Percentiles rank a stretch among this genome's conserved stretches.
Evolutionary conservation across 345 rosid genomes (phyloP).

Genomic region (Linum tenue): DNA sequence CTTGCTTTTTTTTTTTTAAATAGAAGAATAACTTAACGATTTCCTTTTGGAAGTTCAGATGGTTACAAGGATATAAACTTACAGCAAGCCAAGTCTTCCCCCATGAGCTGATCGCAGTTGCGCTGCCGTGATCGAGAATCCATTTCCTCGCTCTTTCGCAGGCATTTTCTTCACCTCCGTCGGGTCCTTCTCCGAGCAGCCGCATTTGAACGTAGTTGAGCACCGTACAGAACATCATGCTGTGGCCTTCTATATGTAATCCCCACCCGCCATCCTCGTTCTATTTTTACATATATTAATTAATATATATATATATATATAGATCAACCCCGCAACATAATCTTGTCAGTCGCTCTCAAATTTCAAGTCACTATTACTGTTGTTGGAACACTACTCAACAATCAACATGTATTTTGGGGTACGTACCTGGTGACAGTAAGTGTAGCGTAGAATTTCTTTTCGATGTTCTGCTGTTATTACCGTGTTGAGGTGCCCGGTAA

Average conservation of each 20-base stretch:
- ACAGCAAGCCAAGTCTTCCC: slow-evolving; percentile 26
- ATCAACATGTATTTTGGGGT: not conserved
- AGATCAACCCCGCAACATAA: too few relatives aligned
- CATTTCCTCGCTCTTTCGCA: slow-evolving; percentile 19
- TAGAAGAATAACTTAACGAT: too few relatives aligned
- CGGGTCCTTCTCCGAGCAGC: slow-evolving; percentile 15
- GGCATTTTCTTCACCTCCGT: slow-evolving; percentile 13
- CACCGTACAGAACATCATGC: slow-evolving; percentile 23
- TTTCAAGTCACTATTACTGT: too few relatives aligned
- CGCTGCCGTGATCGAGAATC: slow-evolving; percentile 20
- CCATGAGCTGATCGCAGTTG: slow-evolving; percentile 21
- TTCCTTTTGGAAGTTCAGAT: too few relatives aligned
- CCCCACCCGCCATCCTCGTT: slow-evolving; percentile 27
- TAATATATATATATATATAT: too few relatives aligned
- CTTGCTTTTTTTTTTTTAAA: too few relatives aligned
- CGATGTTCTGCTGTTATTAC: slow-evolving; percentile 13
- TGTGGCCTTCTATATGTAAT: slow-evolving; percentile 19
- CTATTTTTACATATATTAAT: too few relatives aligned
- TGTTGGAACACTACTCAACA: not conserved
- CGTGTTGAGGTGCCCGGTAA: slow-evolving; percentile 15
- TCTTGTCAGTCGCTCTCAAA: not conserved
- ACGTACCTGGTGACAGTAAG: slow-evolving; percentile 12
- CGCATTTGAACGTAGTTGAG: slow-evolving; percentile 20
- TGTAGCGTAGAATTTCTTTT: slow-evolving; percentile 17
- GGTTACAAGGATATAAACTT: not conserved